phyloP scores from a whole-genome alignment of 2,329 filamentous ascomycete species.

The Colletotrichum chlorophyti region DNA sequence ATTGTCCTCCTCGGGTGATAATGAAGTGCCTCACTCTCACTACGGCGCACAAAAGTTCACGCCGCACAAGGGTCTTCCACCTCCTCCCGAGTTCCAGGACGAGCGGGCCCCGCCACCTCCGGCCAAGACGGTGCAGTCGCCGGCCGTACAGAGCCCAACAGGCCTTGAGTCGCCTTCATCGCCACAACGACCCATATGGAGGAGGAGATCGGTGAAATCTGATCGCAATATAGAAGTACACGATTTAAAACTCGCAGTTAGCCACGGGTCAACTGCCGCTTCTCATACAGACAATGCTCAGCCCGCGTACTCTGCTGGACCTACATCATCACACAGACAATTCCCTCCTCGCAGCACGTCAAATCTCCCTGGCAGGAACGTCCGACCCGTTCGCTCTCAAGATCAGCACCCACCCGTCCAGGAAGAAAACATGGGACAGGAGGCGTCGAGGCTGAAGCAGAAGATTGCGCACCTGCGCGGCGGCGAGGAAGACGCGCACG shows the following conservation, averaged over 20 bases:
- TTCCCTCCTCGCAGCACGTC: conserved; percentile 13
- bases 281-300: conserved; percentile 31
- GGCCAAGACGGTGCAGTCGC: conserved; percentile 1
- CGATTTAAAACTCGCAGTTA: conserved; percentile 54
- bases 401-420: background rate
- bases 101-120: conserved; percentile 10
- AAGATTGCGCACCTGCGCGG: conserved; percentile 16
- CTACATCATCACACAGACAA: conserved; percentile 11
- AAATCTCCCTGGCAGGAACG: conserved; percentile 38
- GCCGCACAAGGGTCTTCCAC: conserved; percentile 23
- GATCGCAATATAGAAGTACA: conserved; percentile 54
- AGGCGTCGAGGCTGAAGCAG: conserved; percentile 39
- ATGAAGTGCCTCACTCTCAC: conserved; percentile 2
- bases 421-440: conserved; percentile 40
- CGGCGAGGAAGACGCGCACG: conserved; percentile 8
- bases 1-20: conserved; percentile 7
- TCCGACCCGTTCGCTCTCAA: conserved; percentile 31
- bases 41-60: conserved; percentile 20
- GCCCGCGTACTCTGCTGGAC: conserved; percentile 8
- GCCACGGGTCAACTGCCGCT: conserved; percentile 57
- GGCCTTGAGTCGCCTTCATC: conserved; percentile 34
- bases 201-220: conserved; percentile 56
- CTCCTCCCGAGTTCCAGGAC: conserved; percentile 8
- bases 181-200: conserved; percentile 50
- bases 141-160: conserved; percentile 26